Evolutionary conservation across 2,329 filamentous ascomycete genomes (phyloP), one percentile per base, ranked within the genome.

Genomic region (Colletotrichum siamense): DNA sequence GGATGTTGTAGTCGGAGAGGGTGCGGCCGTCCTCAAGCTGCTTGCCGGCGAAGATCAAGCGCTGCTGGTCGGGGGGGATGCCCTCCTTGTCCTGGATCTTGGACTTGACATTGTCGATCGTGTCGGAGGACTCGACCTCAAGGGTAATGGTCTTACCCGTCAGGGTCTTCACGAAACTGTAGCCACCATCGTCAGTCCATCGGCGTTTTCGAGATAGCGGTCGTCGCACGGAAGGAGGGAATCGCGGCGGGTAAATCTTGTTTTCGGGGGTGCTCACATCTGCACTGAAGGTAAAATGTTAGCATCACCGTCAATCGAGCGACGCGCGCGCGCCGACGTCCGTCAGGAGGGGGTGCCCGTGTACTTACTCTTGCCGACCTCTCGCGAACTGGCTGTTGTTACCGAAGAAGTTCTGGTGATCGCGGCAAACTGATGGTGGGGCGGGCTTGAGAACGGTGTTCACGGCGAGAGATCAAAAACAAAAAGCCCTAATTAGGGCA

Each of bases 31-130:
- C 96, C 93, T 98, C 96, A 81, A 99, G 94, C 91, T 98, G 96
- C 94, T 98, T 98, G 88, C 96, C 96, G 84, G 96, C 96, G 88
- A 99, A 99, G 91, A 98, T 98, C 91, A 99, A 89, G 86, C 96
- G 96, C 92, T 99, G 96, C 89, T 98, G 96, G 90, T 98, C 96
- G 81, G 96, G 96, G 84, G 96, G 96, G 82, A 98, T 98, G 84
- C 96, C 96, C 91, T 98, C 96, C 95, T 98, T 98, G 91, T 98
- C 96, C 92, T 98, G 96, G 89, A 99, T 98, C 95, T 98, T 98
- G 91, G 94, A 94, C 94, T 99, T 99, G 90, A 99, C 96, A 93
- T 98, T 99, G 94, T 99, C 96, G 91, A 99, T 99, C 85, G 96
- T 98, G 90, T 99, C 96, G 86, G 93, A 95, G 86, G 96, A 98